Base-by-base conservation (phyloP, 805 yeast species). In the Millerozyma acaciae region DNA sequence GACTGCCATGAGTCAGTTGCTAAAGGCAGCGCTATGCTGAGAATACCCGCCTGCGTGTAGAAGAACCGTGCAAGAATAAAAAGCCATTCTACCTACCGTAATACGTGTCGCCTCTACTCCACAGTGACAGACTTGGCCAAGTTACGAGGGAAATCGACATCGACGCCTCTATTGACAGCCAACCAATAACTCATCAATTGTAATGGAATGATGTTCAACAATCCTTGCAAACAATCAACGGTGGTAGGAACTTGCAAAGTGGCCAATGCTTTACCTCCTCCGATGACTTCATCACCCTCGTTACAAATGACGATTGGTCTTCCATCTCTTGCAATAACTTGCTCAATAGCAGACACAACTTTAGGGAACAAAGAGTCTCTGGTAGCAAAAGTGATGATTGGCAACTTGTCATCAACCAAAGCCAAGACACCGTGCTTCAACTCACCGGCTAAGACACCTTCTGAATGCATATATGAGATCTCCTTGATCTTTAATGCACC, bases 391-490 rank as follows among this genome's bases (percentile, higher is more conserved):
- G 95, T 95, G 62, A 93, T 83, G 47, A 93, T 86, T 40, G 99
- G 99, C 56, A 93, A 70, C 42, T 82, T 73, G 49, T 84, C 95
- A 64, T 93, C 99, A 39, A 93, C 97, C 39, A 93, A 74, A 6
- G 99, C 99, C 53, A 93, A 76, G 20, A 87, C 96, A 66, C 99
- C 99, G 58, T 93, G 99, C 64, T 93, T 93, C 65, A 93, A 78
- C 67, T 93, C 99, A 61, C 98, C 99, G 15, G 99, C 98, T 45
- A 93, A 78, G 34, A 93, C 96, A 70, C 98, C 99, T 69, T 93
- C 99, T 14, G 97, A 87, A 62, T 93, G 99, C 87, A 93, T 93
- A 62, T 93, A 93, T 3, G 97, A 90, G 43, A 93, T 93, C 65
- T 93, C 99, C 68, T 93, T 93, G 59, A 93, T 90, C 69, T 93